Evolutionary conservation across 306 rosid genomes (phyloP).

Genomic region (Dalbergia cultrata): DNA sequence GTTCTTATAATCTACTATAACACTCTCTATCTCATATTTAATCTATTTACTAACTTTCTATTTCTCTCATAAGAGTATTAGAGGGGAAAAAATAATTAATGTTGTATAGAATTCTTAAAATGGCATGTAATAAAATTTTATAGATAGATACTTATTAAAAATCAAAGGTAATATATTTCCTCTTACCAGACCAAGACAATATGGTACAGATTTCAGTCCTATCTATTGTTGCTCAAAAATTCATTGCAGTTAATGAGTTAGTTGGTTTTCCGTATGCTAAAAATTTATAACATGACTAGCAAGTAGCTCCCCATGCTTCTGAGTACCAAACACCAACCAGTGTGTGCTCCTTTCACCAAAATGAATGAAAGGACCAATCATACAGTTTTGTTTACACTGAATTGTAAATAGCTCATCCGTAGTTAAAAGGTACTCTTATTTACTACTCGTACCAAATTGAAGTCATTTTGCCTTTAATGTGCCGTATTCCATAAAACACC

Average conservation of each 20-base stretch:
- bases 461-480: not conserved
- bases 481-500: not conserved
- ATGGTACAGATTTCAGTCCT: no score
- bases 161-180: no score
- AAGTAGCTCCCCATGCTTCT: not conserved
- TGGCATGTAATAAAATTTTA: no score
- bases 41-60: no score
- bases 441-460: not conserved
- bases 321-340: not conserved
- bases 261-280: not conserved
- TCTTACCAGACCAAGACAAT: no score
- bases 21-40: no score
- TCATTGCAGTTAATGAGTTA: constrained; percentile 6
- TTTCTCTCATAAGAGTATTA: no score
- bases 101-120: no score
- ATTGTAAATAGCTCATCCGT: not conserved
- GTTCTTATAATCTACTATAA: no score
- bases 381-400: not conserved
- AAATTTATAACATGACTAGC: not conserved
- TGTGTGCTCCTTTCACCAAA: constrained; percentile 5
- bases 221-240: constrained; percentile 5
- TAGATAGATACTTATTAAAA: no score
- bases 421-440: not conserved
- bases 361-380: not conserved
- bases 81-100: no score